Conservation (phyloP, 2,329 filamentous ascomycete genomes). For the Orbilia oligospora region DNA sequence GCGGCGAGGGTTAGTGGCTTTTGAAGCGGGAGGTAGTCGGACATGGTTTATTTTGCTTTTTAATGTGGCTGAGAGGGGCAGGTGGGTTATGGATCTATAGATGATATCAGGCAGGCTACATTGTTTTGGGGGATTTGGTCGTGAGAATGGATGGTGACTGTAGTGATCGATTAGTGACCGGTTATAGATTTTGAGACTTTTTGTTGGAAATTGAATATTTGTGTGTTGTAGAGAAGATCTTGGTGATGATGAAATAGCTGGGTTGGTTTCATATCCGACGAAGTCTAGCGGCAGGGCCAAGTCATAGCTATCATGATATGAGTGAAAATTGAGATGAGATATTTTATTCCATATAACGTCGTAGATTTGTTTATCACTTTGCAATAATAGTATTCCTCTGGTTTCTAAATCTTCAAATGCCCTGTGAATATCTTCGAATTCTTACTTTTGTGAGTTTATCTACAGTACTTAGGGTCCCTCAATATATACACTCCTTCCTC, state of each 20-base stretch:
- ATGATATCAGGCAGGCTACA: constrained; percentile 11
- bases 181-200: neutral
- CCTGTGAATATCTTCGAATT: neutral
- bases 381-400: too few species aligned
- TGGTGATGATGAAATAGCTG: neutral
- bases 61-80: too few species aligned
- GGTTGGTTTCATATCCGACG: neutral
- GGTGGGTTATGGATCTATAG: neutral
- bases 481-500: constrained; percentile 13
- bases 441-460: constrained; percentile 14
- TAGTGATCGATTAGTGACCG: too few species aligned
- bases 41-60: neutral
- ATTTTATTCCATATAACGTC: too few species aligned
- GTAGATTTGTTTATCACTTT: too few species aligned
- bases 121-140: neutral
- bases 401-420: neutral
- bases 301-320: too few species aligned
- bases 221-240: constrained; percentile 6
- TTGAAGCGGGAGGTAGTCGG: constrained; percentile 24
- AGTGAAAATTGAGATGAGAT: too few species aligned
- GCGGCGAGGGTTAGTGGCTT: constrained; percentile 27
- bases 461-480: constrained; percentile 13
- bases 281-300: neutral
- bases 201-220: constrained; percentile 36
- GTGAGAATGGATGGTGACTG: neutral